Evolutionary conservation across 805 yeast genomes (phyloP).

Genomic region (Myxozyma neotropica): DNA sequence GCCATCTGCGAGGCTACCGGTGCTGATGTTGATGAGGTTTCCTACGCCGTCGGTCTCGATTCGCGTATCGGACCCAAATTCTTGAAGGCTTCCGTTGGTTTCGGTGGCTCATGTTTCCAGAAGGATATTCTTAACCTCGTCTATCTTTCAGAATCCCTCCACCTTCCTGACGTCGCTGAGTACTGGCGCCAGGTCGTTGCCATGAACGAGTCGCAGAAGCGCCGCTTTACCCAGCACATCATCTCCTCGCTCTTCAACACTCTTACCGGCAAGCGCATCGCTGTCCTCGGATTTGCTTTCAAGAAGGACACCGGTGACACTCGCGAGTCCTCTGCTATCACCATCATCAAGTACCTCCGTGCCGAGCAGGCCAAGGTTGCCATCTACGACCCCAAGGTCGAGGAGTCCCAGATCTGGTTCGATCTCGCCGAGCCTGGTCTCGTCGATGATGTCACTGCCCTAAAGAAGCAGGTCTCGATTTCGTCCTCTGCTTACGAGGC

Average conservation of each 20-base stretch:
- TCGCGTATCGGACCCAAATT: conserved; percentile 41
- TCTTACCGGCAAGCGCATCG: conserved; percentile 38
- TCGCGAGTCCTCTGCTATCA: conserved; percentile 41
- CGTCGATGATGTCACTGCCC: conserved; percentile 28
- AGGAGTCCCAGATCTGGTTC: conserved; percentile 38
- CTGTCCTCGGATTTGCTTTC: conserved; percentile 41
- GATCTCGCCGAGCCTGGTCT: conserved; percentile 36
- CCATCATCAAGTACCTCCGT: conserved; percentile 37
- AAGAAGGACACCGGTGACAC: conserved; percentile 43
- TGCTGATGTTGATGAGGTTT: conserved; percentile 41
- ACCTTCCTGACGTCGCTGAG: conserved; percentile 40
- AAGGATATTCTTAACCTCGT: conserved; percentile 40
- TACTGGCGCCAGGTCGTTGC: conserved; percentile 41
- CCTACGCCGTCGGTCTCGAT: conserved; percentile 40
- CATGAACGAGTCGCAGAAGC: conserved; percentile 41
- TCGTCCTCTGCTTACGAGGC: conserved; percentile 38
- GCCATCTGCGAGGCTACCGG: conserved; percentile 42
- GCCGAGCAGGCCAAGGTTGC: conserved; percentile 40
- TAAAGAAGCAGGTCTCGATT: conserved; percentile 35
- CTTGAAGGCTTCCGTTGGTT: conserved; percentile 41
- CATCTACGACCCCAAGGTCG: conserved; percentile 41
- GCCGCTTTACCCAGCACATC: conserved; percentile 39
- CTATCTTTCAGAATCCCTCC: conserved; percentile 39
- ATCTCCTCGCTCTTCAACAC: conserved; percentile 39
- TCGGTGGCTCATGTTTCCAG: conserved; percentile 42